phyloP scores from a whole-genome alignment of 139 green algal genomes.

The Chlamydomonas applanata region DNA sequence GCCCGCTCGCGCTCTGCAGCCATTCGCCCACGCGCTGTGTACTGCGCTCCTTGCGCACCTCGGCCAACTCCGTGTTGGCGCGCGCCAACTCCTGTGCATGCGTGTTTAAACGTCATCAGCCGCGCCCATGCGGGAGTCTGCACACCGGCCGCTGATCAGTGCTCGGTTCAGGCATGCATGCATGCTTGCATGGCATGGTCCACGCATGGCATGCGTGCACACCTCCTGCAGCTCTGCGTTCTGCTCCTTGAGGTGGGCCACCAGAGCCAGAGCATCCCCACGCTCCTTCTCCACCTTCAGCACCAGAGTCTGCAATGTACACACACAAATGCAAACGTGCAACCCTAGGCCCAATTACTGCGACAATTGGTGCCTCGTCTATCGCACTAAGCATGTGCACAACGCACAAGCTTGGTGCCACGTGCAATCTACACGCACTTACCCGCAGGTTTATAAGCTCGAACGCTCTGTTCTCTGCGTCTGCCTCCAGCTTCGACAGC shows the following conservation, averaged over 20 bases:
- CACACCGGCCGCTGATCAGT: too few relatives aligned
- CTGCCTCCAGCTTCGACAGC: conserved; percentile 37
- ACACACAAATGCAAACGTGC: background rate
- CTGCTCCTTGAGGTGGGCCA: conserved; percentile 24
- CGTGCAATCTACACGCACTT: background rate
- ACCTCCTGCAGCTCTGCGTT: conserved; percentile 33
- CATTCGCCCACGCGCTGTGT: conserved; percentile 26
- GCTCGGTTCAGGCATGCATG: background rate
- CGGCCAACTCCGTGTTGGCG: conserved; percentile 18
- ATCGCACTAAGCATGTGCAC: too few relatives aligned
- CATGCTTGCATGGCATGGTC: background rate
- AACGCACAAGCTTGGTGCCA: background rate
- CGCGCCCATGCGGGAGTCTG: too few relatives aligned
- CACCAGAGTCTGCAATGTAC: conserved; percentile 31
- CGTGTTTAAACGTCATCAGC: too few relatives aligned
- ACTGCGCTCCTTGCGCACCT: conserved; percentile 23
- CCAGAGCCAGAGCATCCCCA: conserved; percentile 24
- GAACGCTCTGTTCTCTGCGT: conserved; percentile 35
- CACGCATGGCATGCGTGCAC: background rate
- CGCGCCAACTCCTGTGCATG: conserved; percentile 28
- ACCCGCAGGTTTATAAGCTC: conserved; percentile 45
- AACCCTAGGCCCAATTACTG: background rate
- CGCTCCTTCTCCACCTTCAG: conserved; percentile 45
- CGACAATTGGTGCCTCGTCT: too few relatives aligned
- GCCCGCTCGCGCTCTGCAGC: conserved; percentile 30